Evolutionary conservation across 495 filamentous ascomycete genomes (phyloP).

Genomic region (Podospora anserina): DNA sequence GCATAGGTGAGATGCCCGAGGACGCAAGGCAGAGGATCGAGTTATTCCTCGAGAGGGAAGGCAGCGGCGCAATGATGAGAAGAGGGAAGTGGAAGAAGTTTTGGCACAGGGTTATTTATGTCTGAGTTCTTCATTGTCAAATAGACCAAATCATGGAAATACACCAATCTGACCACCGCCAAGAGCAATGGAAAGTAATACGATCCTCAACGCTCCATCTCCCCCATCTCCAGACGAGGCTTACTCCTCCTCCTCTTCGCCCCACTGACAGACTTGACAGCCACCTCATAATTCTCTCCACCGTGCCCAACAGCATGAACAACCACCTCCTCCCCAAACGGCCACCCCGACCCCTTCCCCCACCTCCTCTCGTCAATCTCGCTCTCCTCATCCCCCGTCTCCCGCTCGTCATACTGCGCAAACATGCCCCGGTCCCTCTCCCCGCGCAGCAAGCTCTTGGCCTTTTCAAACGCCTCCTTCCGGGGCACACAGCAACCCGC

Average conservation of each 20-base stretch:
- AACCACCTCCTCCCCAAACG: slow-evolving; percentile 44
- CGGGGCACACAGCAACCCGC: slow-evolving; percentile 37
- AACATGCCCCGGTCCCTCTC: slow-evolving; percentile 31
- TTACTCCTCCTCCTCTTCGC: slow-evolving; percentile 7
- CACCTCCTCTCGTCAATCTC: slow-evolving; percentile 6
- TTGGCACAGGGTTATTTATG: slow-evolving; percentile 8
- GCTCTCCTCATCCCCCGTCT: background rate
- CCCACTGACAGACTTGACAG: slow-evolving; percentile 28
- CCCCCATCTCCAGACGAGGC: background rate
- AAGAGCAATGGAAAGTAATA: too few relatives aligned
- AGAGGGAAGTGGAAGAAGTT: slow-evolving; percentile 4
- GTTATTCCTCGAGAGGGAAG: slow-evolving; percentile 22
- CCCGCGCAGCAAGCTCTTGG: slow-evolving; percentile 24
- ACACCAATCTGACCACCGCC: too few relatives aligned
- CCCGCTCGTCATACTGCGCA: slow-evolving; percentile 41
- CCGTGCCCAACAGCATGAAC: slow-evolving; percentile 42
- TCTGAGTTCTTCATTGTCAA: background rate
- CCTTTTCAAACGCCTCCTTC: slow-evolving; percentile 32
- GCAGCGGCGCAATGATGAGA: background rate
- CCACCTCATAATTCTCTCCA: slow-evolving; percentile 41
- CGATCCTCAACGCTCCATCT: background rate
- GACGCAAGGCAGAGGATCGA: slow-evolving; percentile 30
- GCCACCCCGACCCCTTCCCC: slow-evolving; percentile 32
- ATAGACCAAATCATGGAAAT: too few relatives aligned
- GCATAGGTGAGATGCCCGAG: slow-evolving; percentile 40